These are phyloP conservation scores for Vaccinium darrowii DNA, from an alignment of 148 eudicot species.

Conservation along the genomic window DNA sequence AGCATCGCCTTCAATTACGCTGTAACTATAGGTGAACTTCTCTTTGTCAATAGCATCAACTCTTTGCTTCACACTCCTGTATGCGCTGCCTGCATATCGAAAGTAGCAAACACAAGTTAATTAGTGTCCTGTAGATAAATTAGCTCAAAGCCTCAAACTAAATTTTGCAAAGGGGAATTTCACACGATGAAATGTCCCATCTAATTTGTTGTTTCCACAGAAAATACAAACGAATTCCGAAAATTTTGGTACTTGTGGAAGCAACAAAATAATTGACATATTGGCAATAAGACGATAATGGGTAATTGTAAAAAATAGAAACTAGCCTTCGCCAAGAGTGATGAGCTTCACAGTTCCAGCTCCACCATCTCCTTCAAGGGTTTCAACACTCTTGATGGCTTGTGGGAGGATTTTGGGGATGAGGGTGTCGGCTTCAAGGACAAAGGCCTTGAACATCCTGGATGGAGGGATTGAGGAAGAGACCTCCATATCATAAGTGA, in stretches of 20 bases:
- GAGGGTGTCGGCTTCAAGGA: conserved; percentile 31
- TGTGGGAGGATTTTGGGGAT: conserved; percentile 32
- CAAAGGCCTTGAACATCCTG: conserved; percentile 29
- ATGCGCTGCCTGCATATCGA: not conserved
- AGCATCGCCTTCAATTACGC: conserved; percentile 15
- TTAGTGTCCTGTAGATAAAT: no score
- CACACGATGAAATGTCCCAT: no score
- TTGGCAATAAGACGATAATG: not conserved
- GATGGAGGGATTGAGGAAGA: conserved; percentile 26
- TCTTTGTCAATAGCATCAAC: conserved; percentile 1
- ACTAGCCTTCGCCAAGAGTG: conserved; percentile 29
- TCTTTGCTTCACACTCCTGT: not conserved
- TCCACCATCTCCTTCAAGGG: conserved; percentile 8
- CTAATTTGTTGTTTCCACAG: no score
- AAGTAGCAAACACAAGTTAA: not conserved
- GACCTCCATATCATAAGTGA: conserved; percentile 25
- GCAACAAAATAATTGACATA: not conserved
- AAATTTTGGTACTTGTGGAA: no score
- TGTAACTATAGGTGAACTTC: conserved; percentile 15
- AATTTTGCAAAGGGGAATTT: no score
- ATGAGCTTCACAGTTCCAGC: conserved; percentile 25
- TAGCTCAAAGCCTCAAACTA: no score
- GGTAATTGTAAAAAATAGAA: not conserved
- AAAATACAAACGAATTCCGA: no score
- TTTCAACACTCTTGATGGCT: conserved; percentile 29